Percentiles rank a stretch among this genome's conserved stretches.
These are phyloP conservation scores for Hyphopichia fennica DNA, from an alignment of 1,139 yeast genomes.

Conservation along the genomic window DNA sequence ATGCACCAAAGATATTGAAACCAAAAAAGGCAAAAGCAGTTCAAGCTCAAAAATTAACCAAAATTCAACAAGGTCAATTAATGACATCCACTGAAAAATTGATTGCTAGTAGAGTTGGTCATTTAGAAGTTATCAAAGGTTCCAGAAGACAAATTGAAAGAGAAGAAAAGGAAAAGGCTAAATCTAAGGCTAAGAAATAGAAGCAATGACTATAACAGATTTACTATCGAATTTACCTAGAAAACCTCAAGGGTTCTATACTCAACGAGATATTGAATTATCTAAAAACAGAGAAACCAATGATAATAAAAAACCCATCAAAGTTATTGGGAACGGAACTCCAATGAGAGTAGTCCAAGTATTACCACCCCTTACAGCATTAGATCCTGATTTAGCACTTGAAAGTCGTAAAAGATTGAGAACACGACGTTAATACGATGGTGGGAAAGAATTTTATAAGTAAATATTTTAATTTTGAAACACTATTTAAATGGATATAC, in stretches of 20 bases:
- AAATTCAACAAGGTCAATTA: slow-evolving; percentile 66
- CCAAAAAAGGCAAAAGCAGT: slow-evolving; percentile 60
- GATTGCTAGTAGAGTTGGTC: slow-evolving; percentile 91
- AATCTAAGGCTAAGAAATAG: slow-evolving; percentile 13
- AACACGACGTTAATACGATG: not conserved
- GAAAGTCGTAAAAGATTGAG: slow-evolving; percentile 16
- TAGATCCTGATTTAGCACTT: slow-evolving; percentile 30
- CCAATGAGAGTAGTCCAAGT: not conserved
- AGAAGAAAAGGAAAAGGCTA: slow-evolving; percentile 34
- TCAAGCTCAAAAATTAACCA: slow-evolving; percentile 50
- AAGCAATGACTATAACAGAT: slow-evolving; percentile 1
- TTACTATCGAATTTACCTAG: slow-evolving; percentile 15
- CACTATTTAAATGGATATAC: too few relatives aligned
- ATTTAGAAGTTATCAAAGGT: slow-evolving; percentile 86
- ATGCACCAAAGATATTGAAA: slow-evolving; percentile 73
- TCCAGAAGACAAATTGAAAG: slow-evolving; percentile 83
- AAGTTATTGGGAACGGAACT: not conserved
- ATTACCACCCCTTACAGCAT: slow-evolving; percentile 29
- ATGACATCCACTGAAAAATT: slow-evolving; percentile 77
- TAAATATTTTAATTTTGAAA: too few relatives aligned
- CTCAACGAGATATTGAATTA: not conserved
- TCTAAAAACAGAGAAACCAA: not conserved
- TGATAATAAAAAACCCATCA: not conserved
- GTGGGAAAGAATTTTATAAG: too few relatives aligned
- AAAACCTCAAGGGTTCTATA: not conserved